Evolutionary conservation across 805 yeast genomes (phyloP), one percentile per base, ranked within the genome.

Genomic region (Candida ponderosae): DNA sequence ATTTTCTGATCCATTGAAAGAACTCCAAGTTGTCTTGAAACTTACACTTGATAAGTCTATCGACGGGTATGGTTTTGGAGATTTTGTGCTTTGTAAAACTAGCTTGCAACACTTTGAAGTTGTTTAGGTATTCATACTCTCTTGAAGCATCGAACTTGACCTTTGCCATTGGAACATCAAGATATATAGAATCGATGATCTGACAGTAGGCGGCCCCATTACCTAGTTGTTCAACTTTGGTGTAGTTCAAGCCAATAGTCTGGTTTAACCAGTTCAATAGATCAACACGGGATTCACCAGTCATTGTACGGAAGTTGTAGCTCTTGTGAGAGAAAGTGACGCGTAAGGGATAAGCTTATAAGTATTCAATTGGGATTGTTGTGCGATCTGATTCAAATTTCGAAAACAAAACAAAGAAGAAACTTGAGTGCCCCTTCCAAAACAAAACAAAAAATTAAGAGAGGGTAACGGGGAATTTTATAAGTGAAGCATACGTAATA

Each of bases 121-220:
- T 93, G 41, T 74, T 72, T 38, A 84, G 62, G 46, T 72, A 77
- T 42, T 90, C 95, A 57, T 83, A 85, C 44, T 86, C 95, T 13
- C 74, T 68, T 14, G 69, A 65, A 10, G 82, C 79, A 41, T 78
- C 74, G 54, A 81, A 87, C 50, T 76, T 80, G 37, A 90, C 94
- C 48, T 80, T 76, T 34, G 63, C 53, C 81, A 90, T 74, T 2
- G 96, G 93, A 16, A 93, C 70, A 47, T 87, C 96, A 9, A 81
- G 79, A 50, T 69, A 84, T 16, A 93, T 78, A 7, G 88, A 76
- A 58, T 93, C 97, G 66, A 90, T 69, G 29, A 93, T 72, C 63
- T 89, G 96, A 59, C 97, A 88, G 56, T 86, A 90, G 1, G 87
- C 90, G 1, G 96, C 96, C 2, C 99, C 99, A 3, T 83, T 76